phyloP scores from a whole-genome alignment of 2,329 filamentous ascomycete genomes.

The Biscogniauxia mediterranea region DNA sequence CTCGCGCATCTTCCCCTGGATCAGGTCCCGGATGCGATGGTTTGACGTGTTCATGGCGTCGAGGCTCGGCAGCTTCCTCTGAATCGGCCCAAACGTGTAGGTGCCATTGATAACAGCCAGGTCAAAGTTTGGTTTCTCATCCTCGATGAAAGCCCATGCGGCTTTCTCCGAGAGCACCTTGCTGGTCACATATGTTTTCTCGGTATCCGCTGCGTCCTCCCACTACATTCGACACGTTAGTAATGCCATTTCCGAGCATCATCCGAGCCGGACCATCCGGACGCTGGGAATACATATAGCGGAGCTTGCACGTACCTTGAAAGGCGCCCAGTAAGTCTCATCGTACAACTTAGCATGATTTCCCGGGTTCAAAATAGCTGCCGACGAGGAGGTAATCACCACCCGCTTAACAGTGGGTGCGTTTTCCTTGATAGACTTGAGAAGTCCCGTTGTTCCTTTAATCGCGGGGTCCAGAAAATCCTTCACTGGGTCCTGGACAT shows the following conservation, averaged over 20 bases:
- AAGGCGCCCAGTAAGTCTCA: constrained; percentile 39
- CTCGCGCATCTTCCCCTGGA: constrained; percentile 60
- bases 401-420: constrained; percentile 59
- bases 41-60: constrained; percentile 73
- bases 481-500: constrained; percentile 48
- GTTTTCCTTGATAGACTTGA: constrained; percentile 45
- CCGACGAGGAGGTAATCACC: constrained; percentile 52
- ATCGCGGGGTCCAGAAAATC: constrained; percentile 57
- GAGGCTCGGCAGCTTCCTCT: constrained; percentile 61
- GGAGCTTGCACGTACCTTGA: constrained; percentile 20
- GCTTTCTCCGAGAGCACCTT: constrained; percentile 66
- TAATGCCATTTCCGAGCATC: background rate
- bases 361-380: constrained; percentile 40
- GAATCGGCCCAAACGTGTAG: constrained; percentile 61
- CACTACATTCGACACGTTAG: constrained; percentile 7
- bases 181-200: constrained; percentile 36
- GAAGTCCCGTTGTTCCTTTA: constrained; percentile 48
- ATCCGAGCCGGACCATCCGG: no score
- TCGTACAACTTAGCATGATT: constrained; percentile 39
- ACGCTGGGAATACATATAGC: no score
- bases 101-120: constrained; percentile 62
- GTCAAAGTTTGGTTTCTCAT: constrained; percentile 56
- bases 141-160: constrained; percentile 62
- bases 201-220: constrained; percentile 34
- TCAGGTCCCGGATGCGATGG: constrained; percentile 60